Evolutionary conservation across 768 basidiomycete species (phyloP).

Genomic region (Auricularia sp.): DNA sequence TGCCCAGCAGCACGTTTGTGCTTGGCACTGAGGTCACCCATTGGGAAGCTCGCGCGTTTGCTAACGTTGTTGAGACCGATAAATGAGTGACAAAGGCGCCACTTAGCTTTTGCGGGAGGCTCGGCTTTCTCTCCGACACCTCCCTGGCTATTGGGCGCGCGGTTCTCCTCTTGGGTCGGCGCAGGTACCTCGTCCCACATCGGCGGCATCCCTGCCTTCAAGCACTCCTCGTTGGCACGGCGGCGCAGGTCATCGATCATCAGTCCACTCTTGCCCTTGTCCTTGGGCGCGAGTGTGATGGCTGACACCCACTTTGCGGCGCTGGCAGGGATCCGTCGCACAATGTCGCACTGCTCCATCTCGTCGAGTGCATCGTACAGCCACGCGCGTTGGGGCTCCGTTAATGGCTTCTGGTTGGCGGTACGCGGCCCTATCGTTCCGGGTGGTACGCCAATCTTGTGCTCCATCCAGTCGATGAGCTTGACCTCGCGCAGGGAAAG

Average conservation of each 20-base stretch:
- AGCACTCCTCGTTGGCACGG: slow-evolving; percentile 26
- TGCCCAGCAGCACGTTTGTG: slow-evolving; percentile 26
- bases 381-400: slow-evolving; percentile 23
- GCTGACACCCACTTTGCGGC: slow-evolving; percentile 28
- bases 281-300: slow-evolving; percentile 30
- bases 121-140: slow-evolving; percentile 21
- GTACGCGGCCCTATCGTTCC: too few relatives aligned
- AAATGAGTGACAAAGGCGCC: slow-evolving; percentile 12
- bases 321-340: slow-evolving; percentile 18
- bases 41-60: slow-evolving; percentile 13
- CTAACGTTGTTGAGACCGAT: slow-evolving; percentile 20
- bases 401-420: slow-evolving; percentile 21
- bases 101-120: slow-evolving; percentile 14
- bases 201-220: slow-evolving; percentile 15
- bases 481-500: slow-evolving; percentile 30
- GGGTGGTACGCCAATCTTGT: slow-evolving; percentile 10
- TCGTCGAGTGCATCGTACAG: slow-evolving; percentile 24
- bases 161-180: slow-evolving; percentile 15
- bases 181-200: slow-evolving; percentile 7
- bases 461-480: slow-evolving; percentile 21
- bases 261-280: slow-evolving; percentile 21
- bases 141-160: slow-evolving; percentile 2
- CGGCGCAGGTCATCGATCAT: slow-evolving; percentile 26
- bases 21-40: slow-evolving; percentile 29
- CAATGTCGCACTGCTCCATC: slow-evolving; percentile 26